Evolutionary conservation across 139 green algal species (phyloP).

Genomic region (Coccomyxa sp.): DNA sequence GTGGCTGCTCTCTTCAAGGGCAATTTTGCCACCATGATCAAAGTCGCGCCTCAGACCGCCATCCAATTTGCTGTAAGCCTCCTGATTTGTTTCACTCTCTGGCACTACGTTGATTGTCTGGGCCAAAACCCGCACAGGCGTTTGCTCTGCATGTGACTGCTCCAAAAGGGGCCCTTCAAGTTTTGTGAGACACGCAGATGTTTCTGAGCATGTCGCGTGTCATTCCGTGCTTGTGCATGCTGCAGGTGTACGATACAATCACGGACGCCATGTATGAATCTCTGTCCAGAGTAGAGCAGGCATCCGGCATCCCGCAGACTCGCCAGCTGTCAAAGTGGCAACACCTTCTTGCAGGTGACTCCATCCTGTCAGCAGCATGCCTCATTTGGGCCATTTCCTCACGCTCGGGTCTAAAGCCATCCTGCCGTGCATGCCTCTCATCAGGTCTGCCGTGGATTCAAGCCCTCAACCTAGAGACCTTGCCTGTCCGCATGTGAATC

Average conservation of each 20-base stretch:
- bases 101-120: no score
- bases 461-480: not conserved
- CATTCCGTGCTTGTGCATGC: not conserved
- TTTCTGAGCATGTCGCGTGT: no score
- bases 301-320: not conserved
- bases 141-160: no score
- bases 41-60: slow-evolving; percentile 15
- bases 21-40: slow-evolving; percentile 26
- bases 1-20: slow-evolving; percentile 19
- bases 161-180: no score
- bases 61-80: slow-evolving; percentile 28
- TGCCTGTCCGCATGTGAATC: not conserved
- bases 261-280: not conserved
- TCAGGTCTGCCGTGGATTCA: not conserved
- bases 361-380: not conserved
- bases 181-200: no score
- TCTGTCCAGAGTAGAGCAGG: not conserved
- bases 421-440: not conserved
- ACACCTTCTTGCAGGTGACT: not conserved
- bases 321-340: not conserved
- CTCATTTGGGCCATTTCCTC: not conserved
- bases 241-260: slow-evolving; percentile 7
- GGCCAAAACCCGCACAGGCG: no score
- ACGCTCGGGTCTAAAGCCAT: not conserved
- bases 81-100: not conserved